These are phyloP conservation scores for Trichoderma breve DNA, from an alignment of 2,329 filamentous ascomycete genomes.

Conservation along the genomic window DNA sequence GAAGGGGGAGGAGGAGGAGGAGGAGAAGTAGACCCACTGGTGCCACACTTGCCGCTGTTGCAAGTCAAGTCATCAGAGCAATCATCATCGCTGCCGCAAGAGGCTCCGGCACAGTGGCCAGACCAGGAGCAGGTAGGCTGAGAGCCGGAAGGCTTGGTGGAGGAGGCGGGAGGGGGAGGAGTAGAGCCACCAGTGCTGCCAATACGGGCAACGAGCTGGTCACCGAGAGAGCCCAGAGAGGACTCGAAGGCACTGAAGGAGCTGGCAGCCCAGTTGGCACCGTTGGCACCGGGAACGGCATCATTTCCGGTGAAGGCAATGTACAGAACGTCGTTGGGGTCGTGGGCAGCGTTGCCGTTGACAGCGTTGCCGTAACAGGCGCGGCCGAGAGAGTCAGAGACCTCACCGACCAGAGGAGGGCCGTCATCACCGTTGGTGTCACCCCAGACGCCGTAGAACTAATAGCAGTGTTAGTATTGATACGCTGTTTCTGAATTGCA, in stretches of 20 bases:
- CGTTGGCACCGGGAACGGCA: conserved; percentile 51
- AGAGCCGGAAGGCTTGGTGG: neutral
- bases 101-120: conserved; percentile 15
- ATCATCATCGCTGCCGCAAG: conserved; percentile 13
- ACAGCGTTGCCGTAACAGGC: conserved; percentile 51
- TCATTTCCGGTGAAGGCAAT: conserved; percentile 54
- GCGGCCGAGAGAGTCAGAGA: conserved; percentile 52
- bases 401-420: conserved; percentile 48
- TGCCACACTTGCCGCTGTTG: conserved; percentile 1
- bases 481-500: too few species aligned
- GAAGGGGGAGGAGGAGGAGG: neutral
- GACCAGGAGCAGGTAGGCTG: conserved; percentile 10
- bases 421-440: conserved; percentile 54
- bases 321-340: conserved; percentile 55
- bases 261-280: conserved; percentile 51
- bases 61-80: conserved; percentile 18
- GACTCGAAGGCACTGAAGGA: conserved; percentile 42
- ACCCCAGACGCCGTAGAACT: conserved; percentile 57
- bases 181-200: neutral
- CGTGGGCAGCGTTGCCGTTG: conserved; percentile 44
- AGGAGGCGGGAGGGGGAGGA: neutral
- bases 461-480: neutral
- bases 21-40: neutral
- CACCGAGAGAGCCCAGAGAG: conserved; percentile 45
- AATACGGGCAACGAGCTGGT: conserved; percentile 44